phyloP scores from a whole-genome alignment of 805 yeast genomes.

The Metschnikowia borealis region DNA sequence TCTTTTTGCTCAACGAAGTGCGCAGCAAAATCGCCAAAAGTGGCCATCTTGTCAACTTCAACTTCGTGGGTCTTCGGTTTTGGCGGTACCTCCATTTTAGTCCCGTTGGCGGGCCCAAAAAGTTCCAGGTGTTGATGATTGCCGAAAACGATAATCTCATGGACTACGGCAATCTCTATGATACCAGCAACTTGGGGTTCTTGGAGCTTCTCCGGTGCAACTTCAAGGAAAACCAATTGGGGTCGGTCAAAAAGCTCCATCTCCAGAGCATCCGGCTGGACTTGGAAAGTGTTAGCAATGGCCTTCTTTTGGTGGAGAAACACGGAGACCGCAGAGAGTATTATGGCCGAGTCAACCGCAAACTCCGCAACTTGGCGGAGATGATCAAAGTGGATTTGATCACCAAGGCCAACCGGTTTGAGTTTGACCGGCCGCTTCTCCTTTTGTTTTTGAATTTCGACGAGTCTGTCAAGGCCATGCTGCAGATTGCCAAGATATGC shows the following conservation, averaged over 20 bases:
- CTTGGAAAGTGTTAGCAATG: slow-evolving; percentile 29
- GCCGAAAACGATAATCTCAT: slow-evolving; percentile 21
- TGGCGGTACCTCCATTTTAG: slow-evolving; percentile 59
- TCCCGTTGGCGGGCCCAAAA: slow-evolving; percentile 48
- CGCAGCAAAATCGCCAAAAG: slow-evolving; percentile 33
- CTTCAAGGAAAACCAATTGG: slow-evolving; percentile 49
- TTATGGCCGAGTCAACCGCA: slow-evolving; percentile 29
- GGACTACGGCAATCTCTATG: slow-evolving; percentile 19
- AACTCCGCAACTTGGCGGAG: slow-evolving; percentile 32
- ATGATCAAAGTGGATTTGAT: slow-evolving; percentile 37
- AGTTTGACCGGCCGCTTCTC: slow-evolving; percentile 46
- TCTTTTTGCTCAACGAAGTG: slow-evolving; percentile 22
- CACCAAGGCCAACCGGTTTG: slow-evolving; percentile 38
- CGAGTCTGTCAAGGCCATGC: slow-evolving; percentile 38
- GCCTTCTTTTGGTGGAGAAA: slow-evolving; percentile 23
- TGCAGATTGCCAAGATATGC: slow-evolving; percentile 46
- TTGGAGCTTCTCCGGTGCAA: slow-evolving; percentile 38
- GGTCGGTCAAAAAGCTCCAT: slow-evolving; percentile 35
- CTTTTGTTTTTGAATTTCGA: slow-evolving; percentile 48
- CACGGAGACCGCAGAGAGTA: slow-evolving; percentile 21
- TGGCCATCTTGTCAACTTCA: slow-evolving; percentile 41
- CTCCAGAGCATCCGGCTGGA: slow-evolving; percentile 25
- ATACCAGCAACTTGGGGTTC: slow-evolving; percentile 32
- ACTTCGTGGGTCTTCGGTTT: slow-evolving; percentile 42
- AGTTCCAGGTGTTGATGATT: slow-evolving; percentile 50